Evolutionary conservation across 2,329 filamentous ascomycete species (phyloP), one percentile per base, ranked within the genome.

Genomic region (Ophiocordyceps camponoti-saundersi): DNA sequence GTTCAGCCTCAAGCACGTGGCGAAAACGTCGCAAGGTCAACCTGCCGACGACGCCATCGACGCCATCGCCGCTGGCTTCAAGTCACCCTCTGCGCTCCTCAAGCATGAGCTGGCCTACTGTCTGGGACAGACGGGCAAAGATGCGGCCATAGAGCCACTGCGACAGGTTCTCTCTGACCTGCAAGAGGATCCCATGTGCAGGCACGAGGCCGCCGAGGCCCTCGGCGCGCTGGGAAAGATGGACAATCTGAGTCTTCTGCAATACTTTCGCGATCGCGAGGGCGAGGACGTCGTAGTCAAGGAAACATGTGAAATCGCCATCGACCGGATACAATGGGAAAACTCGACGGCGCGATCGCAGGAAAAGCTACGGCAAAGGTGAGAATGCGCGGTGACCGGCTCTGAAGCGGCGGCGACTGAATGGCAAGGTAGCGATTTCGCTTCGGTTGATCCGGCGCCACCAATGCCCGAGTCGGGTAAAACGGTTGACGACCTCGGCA

Each of bases 31-130:
- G 8, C 78, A 80, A 41, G 76, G 82, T 18, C 79, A 82, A 54
- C 60, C 65, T 30, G 64, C 69, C 30, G 50, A 59, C 44, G 70
- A 69, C 11, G 77, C 79, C 45, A 77, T 83, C 54, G 73, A 80
- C 48, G 89, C 92, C 41, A 98, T 98, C 55, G 88, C 90, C 2
- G 87, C 88, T 8, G 90, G 73, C 2, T 92, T 98, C 56, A 58
- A 70, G 0, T 94, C 90, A 3, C 80, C 85, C 0, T 96, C 90
- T 5, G 90, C 87, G 3, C 73, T 96, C 10, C 71, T 96, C 44
- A 96, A 96, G 69, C 92, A 98, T 64, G 92, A 98, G 63, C 74
- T 98, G 44, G 92, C 92, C 23, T 98, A 98, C 68, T 98, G 92
- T 60, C 75, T 98, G 2, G 92, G 92, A 8, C 92, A 98, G 67